Evolutionary conservation across 176 grass and related monocot species (phyloP).

Genomic region (Areca catechu): DNA sequence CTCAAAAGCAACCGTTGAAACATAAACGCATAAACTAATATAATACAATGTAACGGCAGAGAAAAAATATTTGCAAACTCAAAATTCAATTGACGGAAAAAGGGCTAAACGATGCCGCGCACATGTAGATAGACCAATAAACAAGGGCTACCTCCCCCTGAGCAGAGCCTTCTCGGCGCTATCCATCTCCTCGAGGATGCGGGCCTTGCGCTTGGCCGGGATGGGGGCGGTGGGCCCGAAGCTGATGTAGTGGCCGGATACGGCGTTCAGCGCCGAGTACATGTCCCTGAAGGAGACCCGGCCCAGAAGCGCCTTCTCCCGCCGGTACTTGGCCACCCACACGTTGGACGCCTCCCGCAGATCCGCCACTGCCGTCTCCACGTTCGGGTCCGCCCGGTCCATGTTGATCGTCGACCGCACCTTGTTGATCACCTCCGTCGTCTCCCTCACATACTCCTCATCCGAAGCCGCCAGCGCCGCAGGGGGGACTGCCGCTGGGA

Average conservation of each 20-base stretch:
- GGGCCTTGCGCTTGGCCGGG: constrained; percentile 79
- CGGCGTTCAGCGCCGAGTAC: constrained; percentile 96
- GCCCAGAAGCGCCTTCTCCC: constrained; percentile 78
- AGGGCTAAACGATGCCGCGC: too few relatives aligned
- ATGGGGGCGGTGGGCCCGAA: constrained; percentile 95
- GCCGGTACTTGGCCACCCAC: constrained; percentile 94
- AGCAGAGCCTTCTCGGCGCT: constrained; percentile 93
- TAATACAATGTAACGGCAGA: too few relatives aligned
- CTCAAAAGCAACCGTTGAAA: too few relatives aligned
- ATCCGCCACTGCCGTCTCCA: constrained; percentile 68
- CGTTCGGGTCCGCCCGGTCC: constrained; percentile 77
- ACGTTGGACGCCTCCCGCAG: constrained; percentile 78
- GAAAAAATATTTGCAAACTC: too few relatives aligned
- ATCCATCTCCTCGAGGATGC: constrained; percentile 98
- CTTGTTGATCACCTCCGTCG: constrained; percentile 82
- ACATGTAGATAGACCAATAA: too few relatives aligned
- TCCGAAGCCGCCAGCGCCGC: constrained; percentile 39
- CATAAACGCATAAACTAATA: too few relatives aligned
- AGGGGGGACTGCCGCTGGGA: neutral
- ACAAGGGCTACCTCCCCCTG: constrained; percentile 40
- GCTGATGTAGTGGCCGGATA: constrained; percentile 98
- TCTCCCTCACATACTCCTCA: constrained; percentile 92
- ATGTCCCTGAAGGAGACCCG: constrained; percentile 84
- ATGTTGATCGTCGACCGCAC: constrained; percentile 72
- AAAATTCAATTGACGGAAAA: too few relatives aligned